Evolutionary conservation across 495 filamentous ascomycete genomes (phyloP).

Genomic region (Cladorrhinum samala): DNA sequence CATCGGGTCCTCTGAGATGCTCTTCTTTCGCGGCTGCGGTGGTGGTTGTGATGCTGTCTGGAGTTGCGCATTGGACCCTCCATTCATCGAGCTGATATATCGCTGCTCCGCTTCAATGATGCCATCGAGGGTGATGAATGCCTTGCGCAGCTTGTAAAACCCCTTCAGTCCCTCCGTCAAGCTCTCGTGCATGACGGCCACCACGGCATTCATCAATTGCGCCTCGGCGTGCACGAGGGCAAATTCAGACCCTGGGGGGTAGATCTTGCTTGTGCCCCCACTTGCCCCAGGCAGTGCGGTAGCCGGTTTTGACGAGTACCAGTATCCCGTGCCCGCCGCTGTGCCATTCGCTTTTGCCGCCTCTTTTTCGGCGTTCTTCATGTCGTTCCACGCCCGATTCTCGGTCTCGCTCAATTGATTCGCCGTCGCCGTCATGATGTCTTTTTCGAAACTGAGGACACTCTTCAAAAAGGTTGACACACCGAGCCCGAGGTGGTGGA

Average conservation of each 20-base stretch:
- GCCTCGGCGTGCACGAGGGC: slow-evolving; percentile 67
- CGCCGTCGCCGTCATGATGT: slow-evolving; percentile 83
- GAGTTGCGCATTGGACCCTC: neutral
- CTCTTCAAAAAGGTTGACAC: slow-evolving; percentile 80
- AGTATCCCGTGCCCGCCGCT: slow-evolving; percentile 16
- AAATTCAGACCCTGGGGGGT: slow-evolving; percentile 79
- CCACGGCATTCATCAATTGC: slow-evolving; percentile 83
- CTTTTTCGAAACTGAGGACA: slow-evolving; percentile 87
- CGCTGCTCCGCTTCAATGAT: slow-evolving; percentile 50
- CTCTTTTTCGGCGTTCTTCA: slow-evolving; percentile 63
- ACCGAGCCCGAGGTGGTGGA: slow-evolving; percentile 79
- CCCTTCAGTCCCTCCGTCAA: slow-evolving; percentile 85
- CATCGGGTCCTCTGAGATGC: slow-evolving; percentile 27
- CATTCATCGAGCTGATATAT: slow-evolving; percentile 29
- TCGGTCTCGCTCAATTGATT: slow-evolving; percentile 73
- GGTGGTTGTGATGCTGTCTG: neutral
- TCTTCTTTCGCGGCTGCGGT: slow-evolving; percentile 6
- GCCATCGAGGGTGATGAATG: slow-evolving; percentile 74
- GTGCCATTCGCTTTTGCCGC: slow-evolving; percentile 23
- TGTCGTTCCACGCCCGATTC: slow-evolving; percentile 66
- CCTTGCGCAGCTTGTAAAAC: slow-evolving; percentile 90
- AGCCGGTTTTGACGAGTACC: slow-evolving; percentile 15
- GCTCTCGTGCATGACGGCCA: slow-evolving; percentile 86
- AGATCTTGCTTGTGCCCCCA: slow-evolving; percentile 42
- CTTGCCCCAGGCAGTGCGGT: slow-evolving; percentile 7